Evolutionary conservation across 805 yeast species (phyloP), one percentile per base, ranked within the genome.

Genomic region (Tetrapisispora namnaoensis): DNA sequence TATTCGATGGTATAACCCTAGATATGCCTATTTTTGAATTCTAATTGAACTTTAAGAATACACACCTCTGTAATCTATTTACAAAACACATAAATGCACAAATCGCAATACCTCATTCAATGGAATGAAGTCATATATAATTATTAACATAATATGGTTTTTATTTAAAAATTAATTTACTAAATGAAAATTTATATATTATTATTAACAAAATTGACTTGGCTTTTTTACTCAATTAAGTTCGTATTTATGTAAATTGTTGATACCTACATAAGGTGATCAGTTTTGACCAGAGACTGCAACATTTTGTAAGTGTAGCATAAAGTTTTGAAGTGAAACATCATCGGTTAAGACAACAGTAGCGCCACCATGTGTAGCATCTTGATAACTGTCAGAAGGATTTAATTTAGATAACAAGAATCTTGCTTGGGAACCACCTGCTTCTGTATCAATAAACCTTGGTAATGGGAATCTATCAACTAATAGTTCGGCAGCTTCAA

Each of bases 371-470:
- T 70, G 71, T 36, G 61, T 53, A 28, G 69, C 70, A 42, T 70
- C 72, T 63, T 82, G 78, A 63, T 83, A 83, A 35, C 89, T 82
- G 53, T 84, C 87, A 37, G 95, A 83, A 35, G 98, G 98, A 67
- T 91, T 91, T 66, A 91, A 79, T 70, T 88, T 90, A 27, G 96
- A 86, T 68, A 87, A 81, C 69, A 91, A 75, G 76, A 91, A 91
- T 70, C 98, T 81, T 2, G 97, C 96, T 70, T 91, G 98, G 13
- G 96, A 89, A 46, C 96, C 96, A 58, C 97, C 97, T 59, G 90
- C 96, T 64, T 90, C 96, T 51, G 96, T 86, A 59, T 90, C 95
- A 57, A 91, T 88, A 64, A 90, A 91, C 68, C 97, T 79, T 40
- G 99, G 99, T 62, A 91, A 74, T 58, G 99, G 99, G 79, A 86